Conservation (phyloP, 257 asterid species). For the Leptodermis oblonga region DNA sequence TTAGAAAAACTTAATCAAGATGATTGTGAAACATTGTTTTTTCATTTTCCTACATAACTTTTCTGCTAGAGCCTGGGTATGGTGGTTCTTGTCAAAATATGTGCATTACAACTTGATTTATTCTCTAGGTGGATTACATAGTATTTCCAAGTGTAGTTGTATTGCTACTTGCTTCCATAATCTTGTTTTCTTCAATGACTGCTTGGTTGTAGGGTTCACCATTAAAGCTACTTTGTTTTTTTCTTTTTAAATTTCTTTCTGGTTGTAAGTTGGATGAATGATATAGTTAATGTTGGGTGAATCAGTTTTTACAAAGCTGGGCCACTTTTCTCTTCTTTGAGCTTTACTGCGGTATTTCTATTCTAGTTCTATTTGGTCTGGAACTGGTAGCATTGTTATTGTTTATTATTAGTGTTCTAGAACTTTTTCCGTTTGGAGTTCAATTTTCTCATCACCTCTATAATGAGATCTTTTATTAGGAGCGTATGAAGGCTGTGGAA, state of each 20-base stretch:
- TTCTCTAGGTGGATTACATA: not conserved
- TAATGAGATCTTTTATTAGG: constrained; percentile 43
- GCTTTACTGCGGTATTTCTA: not conserved
- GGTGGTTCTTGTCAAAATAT: not conserved
- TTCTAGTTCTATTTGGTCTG: not conserved
- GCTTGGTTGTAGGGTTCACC: constrained; percentile 4
- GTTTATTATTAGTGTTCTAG: not conserved
- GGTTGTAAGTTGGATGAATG: not conserved
- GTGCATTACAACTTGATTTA: not conserved
- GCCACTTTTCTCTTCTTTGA: constrained; percentile 8
- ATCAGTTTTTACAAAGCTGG: not conserved
- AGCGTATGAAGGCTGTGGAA: constrained; percentile 79
- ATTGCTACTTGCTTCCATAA: not conserved
- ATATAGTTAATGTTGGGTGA: not conserved
- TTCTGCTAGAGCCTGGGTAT: not conserved
- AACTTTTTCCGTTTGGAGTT: constrained; percentile 1
- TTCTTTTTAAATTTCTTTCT: not conserved
- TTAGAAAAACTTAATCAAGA: not conserved
- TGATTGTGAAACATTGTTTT: not conserved
- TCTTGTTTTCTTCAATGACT: not conserved
- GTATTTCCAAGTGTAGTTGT: not conserved
- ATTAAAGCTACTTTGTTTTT: not conserved
- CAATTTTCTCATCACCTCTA: constrained; percentile 13
- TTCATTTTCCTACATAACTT: not conserved
- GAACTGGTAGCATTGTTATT: not conserved